Conservation (phyloP, 331 rosid species). For the Ulmus americana region DNA sequence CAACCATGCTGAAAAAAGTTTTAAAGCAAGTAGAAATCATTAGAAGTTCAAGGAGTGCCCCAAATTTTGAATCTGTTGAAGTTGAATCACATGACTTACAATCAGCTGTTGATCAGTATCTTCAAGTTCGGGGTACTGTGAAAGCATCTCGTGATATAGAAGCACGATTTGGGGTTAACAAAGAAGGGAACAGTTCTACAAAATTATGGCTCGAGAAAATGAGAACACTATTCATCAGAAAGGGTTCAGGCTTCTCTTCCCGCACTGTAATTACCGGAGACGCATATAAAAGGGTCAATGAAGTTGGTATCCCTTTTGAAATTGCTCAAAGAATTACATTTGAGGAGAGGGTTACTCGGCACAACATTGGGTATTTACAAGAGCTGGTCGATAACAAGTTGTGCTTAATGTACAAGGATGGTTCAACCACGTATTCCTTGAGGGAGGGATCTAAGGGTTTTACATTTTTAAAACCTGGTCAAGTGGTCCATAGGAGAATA, state of each 20-base stretch:
- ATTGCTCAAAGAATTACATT: slow-evolving; percentile 78
- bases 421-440: slow-evolving; percentile 64
- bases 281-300: slow-evolving; percentile 67
- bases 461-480: slow-evolving; percentile 63
- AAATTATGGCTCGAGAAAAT: slow-evolving; percentile 94
- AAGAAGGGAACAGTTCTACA: slow-evolving; percentile 56
- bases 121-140: slow-evolving; percentile 74
- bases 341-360: slow-evolving; percentile 71
- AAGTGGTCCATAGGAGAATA: slow-evolving; percentile 78
- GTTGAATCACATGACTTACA: slow-evolving; percentile 83
- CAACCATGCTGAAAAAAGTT: slow-evolving; percentile 63
- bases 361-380: slow-evolving; percentile 64
- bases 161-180: slow-evolving; percentile 57
- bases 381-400: slow-evolving; percentile 68
- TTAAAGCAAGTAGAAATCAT: slow-evolving; percentile 65
- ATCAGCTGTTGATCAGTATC: slow-evolving; percentile 57
- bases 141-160: slow-evolving; percentile 64
- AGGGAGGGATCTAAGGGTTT: slow-evolving; percentile 95
- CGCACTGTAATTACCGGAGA: slow-evolving; percentile 92
- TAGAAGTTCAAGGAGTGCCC: slow-evolving; percentile 65
- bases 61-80: slow-evolving; percentile 76
- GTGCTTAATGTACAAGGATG: slow-evolving; percentile 71
- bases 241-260: slow-evolving; percentile 95
- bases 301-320: slow-evolving; percentile 80
- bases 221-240: slow-evolving; percentile 76